Base-by-base conservation (phyloP, 2,329 filamentous ascomycete species). In the Camillea tinctor region DNA sequence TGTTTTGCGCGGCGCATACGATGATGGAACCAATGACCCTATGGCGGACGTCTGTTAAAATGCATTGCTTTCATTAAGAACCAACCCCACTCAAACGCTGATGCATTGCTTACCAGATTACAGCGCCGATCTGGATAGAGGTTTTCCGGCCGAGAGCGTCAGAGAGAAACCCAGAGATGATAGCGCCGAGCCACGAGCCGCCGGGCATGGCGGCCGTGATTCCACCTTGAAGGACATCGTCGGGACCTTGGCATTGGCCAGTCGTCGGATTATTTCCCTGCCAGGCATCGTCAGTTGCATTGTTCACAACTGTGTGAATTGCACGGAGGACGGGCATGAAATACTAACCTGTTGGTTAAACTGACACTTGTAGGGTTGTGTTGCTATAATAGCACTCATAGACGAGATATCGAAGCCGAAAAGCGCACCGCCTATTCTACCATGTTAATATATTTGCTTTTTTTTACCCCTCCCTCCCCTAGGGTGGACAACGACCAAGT, bases 121-220 rank as follows among this genome's bases (percentile, higher is more conserved):
- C 24, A 15, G 77, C 79, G 9, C 81, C 81, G 30, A 80, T 69
- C 73, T 82, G 81, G 68, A 84, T 83, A 11, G 81, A 75, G 5
- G 72, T 78, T 70, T 82, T 83, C 55, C 68, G 80, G 63, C 66
- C 76, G 23, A 86, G 71, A 1, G 67, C 77, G 71, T 89, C 87
- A 1, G 85, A 84, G 15, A 88, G 66, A 67, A 79, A 80, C 50
- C 86, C 86, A 52, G 86, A 88, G 52, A 80, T 57, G 17, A 89
- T 75, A 54, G 88, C 84, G 62, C 87, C 88, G 22, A 88, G 73
- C 77, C 86, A 90, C 0, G 88, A 91, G 36, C 89, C 89, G 56
- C 82, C 88, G 21, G 88, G 85, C 87, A 91, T 91, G 54, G 87
- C 79, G 21, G 89, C 88, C 0, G 85, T 88, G 69, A 91, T 90